Percentiles rank a stretch among this genome's conserved stretches.
Conservation (phyloP, 2,329 filamentous ascomycete species). For the Sclerotinia trifoliorum region DNA sequence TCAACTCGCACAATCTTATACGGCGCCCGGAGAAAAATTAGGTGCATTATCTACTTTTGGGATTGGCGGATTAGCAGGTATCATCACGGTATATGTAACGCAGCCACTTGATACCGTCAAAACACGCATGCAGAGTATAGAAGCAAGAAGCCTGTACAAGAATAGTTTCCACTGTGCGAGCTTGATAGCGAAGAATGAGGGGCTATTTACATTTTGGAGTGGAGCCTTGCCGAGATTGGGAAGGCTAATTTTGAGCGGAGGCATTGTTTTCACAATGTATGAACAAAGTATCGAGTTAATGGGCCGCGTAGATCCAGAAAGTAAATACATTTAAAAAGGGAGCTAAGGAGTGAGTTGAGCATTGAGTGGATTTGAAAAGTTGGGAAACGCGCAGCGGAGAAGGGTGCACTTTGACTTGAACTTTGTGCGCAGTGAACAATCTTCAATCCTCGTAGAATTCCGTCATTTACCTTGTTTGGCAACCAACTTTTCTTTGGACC, state of each 20-base stretch:
- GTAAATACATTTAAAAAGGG: slow-evolving; percentile 66
- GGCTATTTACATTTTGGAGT: slow-evolving; percentile 87
- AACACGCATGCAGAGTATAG: slow-evolving; percentile 96
- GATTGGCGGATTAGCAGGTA: slow-evolving; percentile 82
- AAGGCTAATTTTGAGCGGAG: slow-evolving; percentile 83
- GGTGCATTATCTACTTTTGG: slow-evolving; percentile 84
- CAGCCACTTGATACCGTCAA: slow-evolving; percentile 88
- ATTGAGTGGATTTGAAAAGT: slow-evolving; percentile 26
- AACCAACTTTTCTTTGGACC: not conserved
- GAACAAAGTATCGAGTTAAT: slow-evolving; percentile 94
- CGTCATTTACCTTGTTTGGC: not conserved
- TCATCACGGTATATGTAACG: slow-evolving; percentile 83
- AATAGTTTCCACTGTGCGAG: slow-evolving; percentile 83
- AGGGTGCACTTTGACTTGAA: not conserved
- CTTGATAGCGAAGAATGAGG: slow-evolving; percentile 85
- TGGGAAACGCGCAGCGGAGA: not conserved
- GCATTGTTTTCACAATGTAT: slow-evolving; percentile 98
- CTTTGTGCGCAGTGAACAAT: not conserved
- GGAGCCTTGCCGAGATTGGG: slow-evolving; percentile 84
- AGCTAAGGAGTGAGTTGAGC: slow-evolving; percentile 7
- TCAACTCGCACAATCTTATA: slow-evolving; percentile 89
- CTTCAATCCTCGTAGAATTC: slow-evolving; percentile 6
- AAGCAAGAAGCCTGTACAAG: slow-evolving; percentile 76
- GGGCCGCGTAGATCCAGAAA: slow-evolving; percentile 75
- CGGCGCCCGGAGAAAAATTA: slow-evolving; percentile 90